Evolutionary conservation across 2,329 filamentous ascomycete genomes (phyloP), one percentile per base, ranked within the genome.

Genomic region (Cordyceps cicadae): DNA sequence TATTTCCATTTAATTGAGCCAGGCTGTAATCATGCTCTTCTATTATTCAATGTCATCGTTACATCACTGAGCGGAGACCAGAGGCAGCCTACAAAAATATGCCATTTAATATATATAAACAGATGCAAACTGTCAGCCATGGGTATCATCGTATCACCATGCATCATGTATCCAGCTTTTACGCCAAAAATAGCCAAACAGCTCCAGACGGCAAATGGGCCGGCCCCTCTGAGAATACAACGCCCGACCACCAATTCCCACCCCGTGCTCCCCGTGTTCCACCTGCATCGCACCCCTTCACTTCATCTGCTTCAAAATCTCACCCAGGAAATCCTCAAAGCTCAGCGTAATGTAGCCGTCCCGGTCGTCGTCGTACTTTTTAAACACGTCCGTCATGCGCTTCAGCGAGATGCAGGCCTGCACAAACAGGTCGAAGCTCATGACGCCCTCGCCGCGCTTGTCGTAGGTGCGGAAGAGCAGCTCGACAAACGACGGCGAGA

Each of bases 341-440:
- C 87, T 90, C 59, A 92, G 75, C 4, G 88, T 92, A 67, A 92
- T 90, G 72, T 92, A 97, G 1, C 94, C 94, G 75, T 97, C 94
- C 48, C 94, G 85, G 74, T 99, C 94, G 69, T 96, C 90, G 68
- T 99, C 94, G 73, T 97, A 99, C 76, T 92, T 93, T 81, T 99
- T 99, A 74, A 99, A 99, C 32, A 96, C 92, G 74, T 99, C 94
- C 63, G 94, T 99, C 93, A 99, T 97, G 67, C 94, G 84, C 83
- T 97, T 97, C 69, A 99, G 80, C 68, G 87, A 92, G 71, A 99
- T 97, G 74, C 94, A 97, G 57, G 91, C 91, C 80, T 99, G 94
- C 63, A 99, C 94, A 70, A 99, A 99, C 56, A 99, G 76, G 76
- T 99, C 94, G 70, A 99, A 99, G 75, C 87, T 90, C 83, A 92